A percentile compares a stretch with the other conserved stretches of the same genome.
Conservation (phyloP, 768 basidiomycete genomes). For the Tylopilus plumbeoviolaceoides region DNA sequence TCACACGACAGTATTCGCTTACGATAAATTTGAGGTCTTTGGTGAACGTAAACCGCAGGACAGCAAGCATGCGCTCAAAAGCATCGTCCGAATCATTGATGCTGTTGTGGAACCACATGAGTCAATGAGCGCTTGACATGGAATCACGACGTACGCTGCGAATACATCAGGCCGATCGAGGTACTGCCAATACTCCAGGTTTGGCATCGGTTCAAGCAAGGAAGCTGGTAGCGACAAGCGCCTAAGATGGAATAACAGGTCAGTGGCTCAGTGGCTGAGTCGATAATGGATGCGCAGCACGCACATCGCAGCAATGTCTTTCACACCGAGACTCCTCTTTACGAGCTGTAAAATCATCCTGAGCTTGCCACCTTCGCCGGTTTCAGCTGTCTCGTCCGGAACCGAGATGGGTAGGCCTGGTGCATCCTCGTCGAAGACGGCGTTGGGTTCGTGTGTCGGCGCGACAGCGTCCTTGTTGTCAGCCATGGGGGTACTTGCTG, state of each 20-base stretch:
- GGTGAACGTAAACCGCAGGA: conserved; percentile 81
- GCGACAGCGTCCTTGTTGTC: conserved; percentile 12
- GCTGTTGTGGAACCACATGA: conserved; percentile 37
- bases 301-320: conserved; percentile 92
- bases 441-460: conserved; percentile 1
- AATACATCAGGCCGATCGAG: conserved; percentile 89
- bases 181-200: conserved; percentile 96
- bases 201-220: conserved; percentile 88
- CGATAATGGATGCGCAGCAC: conserved; percentile 26
- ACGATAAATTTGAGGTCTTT: conserved; percentile 94
- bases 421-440: conserved; percentile 44
- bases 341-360: conserved; percentile 92
- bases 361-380: conserved; percentile 85
- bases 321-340: conserved; percentile 88
- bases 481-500: conserved; percentile 14
- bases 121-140: neutral
- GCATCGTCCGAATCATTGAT: conserved; percentile 91
- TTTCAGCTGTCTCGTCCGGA: conserved; percentile 66
- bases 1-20: conserved; percentile 26
- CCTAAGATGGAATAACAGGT: conserved; percentile 41
- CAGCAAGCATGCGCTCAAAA: conserved; percentile 94
- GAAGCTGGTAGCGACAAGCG: conserved; percentile 91
- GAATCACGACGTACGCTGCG: conserved; percentile 65
- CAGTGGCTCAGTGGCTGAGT: conserved; percentile 10
- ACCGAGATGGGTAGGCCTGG: conserved; percentile 59